Conservation (phyloP, 2,329 filamentous ascomycete genomes). For the Dactylellina drechsleri region DNA sequence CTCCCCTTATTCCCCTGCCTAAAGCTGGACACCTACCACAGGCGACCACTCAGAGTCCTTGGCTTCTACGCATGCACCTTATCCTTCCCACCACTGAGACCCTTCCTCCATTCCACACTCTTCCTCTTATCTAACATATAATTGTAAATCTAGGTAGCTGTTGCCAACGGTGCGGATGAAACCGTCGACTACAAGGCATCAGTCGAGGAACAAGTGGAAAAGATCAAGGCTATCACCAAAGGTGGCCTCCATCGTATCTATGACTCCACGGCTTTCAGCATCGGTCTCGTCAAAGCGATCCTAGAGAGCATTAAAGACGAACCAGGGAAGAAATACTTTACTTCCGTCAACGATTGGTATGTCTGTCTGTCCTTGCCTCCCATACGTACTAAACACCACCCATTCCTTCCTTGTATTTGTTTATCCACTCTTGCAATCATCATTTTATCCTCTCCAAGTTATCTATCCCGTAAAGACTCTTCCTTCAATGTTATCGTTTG, state of each 20-base stretch:
- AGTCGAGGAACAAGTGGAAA: slow-evolving; percentile 32
- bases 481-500: too few relatives aligned
- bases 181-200: slow-evolving; percentile 46
- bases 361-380: not conserved
- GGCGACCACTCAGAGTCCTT: too few relatives aligned
- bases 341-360: slow-evolving; percentile 50
- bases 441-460: not conserved
- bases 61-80: too few relatives aligned
- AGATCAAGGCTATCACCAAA: slow-evolving; percentile 35
- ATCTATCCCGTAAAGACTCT: not conserved
- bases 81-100: too few relatives aligned
- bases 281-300: slow-evolving; percentile 18
- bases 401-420: not conserved
- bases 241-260: slow-evolving; percentile 41
- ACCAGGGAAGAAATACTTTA: slow-evolving; percentile 34
- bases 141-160: slow-evolving; percentile 22
- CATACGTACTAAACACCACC: not conserved
- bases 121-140: too few relatives aligned
- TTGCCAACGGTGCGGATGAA: slow-evolving; percentile 36
- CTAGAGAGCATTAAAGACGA: slow-evolving; percentile 38
- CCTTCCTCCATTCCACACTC: too few relatives aligned
- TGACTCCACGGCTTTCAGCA: slow-evolving; percentile 33
- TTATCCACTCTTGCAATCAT: not conserved
- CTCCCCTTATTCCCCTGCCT: too few relatives aligned
- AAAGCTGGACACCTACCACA: too few relatives aligned